Base-by-base conservation (phyloP, 768 basidiomycete genomes). In the Dentipellis fragilis region DNA sequence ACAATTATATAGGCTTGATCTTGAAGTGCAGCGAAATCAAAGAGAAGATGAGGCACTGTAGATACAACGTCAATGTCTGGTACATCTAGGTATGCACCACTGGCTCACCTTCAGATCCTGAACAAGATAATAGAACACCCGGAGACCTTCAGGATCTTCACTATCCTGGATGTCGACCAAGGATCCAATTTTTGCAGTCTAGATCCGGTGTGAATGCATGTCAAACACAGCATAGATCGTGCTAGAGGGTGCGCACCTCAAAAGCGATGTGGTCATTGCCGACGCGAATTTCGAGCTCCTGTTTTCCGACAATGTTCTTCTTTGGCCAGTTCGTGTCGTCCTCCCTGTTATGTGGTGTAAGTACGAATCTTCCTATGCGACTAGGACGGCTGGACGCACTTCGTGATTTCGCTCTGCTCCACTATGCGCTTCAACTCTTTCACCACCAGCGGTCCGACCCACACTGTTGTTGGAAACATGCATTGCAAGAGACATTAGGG, bases 11-110 rank as follows among this genome's bases (percentile, higher is more conserved):
- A 14, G 96, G 96, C 79, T 99, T 98, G 80, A 99, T 98, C 76
- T 98, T 98, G 87, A 99, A 98, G 77, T 99, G 95, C 38, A 99
- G 81, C 2, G 93, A 92, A 68, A 99, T 98, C 59, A 99, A 80
- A 9, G 96, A 97, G 71, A 98, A 96, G 63, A 99, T 94, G 58
- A 97, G 80, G 72, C 94, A 97, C 95, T 99, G 64, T 6, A 34
- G 22, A 16, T 34, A 52, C 60, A 0, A 21, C 19, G 52, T 34
- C 2, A 49, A 21, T 6, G 11, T 51, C 29, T 34, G 58, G 42
- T 1, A 38, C 34, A n/a, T 2, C 36, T 35, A 39, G 23, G 38
- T 11, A 17, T 45, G 3, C 21, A 40, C 29, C 16, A 16, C 14
- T 9, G 2, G 23, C 80, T 39, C 55, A 88, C 95, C 80, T 91